A percentile compares a stretch with the other conserved stretches of the same genome.
These are phyloP conservation scores for Auricularia sp. DNA, from an alignment of 768 basidiomycete species.

Conservation along the genomic window DNA sequence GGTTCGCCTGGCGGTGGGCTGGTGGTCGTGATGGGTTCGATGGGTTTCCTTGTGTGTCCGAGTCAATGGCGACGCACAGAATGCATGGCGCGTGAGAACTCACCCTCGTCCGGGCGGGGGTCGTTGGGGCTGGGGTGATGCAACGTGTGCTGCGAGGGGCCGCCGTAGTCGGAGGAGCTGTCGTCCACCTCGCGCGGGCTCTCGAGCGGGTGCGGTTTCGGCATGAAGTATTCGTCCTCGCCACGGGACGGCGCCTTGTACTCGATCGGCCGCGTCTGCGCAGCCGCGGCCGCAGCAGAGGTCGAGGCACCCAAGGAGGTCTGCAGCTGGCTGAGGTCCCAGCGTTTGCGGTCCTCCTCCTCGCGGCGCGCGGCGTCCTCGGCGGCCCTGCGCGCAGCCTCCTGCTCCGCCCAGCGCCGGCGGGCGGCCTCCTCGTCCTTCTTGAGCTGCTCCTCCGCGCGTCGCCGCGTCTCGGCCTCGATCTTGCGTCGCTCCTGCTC, in stretches of 20 bases:
- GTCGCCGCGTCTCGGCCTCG: slow-evolving; percentile 5
- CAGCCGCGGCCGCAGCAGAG: slow-evolving; percentile 4
- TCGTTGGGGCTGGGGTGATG: slow-evolving; percentile 14
- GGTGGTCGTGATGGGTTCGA: slow-evolving; percentile 52
- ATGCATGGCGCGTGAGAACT: not conserved
- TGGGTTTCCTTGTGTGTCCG: not conserved
- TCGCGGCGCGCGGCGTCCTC: not conserved
- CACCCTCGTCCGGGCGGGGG: slow-evolving; percentile 6
- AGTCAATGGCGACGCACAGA: not conserved
- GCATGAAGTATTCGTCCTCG: slow-evolving; percentile 26
- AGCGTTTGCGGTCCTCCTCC: slow-evolving; percentile 3
- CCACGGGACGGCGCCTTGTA: slow-evolving; percentile 24
- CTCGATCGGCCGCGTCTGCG: slow-evolving; percentile 15
- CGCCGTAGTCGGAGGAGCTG: slow-evolving; percentile 1
- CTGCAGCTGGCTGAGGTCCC: slow-evolving; percentile 10
- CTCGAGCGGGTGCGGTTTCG: slow-evolving; percentile 39
- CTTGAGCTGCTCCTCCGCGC: slow-evolving; percentile 8
- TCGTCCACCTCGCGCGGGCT: slow-evolving; percentile 48
- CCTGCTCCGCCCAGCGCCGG: slow-evolving; percentile 15
- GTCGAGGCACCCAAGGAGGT: not conserved
- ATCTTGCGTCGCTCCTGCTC: slow-evolving; percentile 13
- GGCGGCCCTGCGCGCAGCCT: slow-evolving; percentile 7
- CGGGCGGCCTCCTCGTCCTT: slow-evolving; percentile 13
- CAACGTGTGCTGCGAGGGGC: not conserved
- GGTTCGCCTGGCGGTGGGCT: slow-evolving; percentile 45